phyloP scores from a whole-genome alignment of 2,329 filamentous ascomycete genomes.

The Penicillium corylophilum region DNA sequence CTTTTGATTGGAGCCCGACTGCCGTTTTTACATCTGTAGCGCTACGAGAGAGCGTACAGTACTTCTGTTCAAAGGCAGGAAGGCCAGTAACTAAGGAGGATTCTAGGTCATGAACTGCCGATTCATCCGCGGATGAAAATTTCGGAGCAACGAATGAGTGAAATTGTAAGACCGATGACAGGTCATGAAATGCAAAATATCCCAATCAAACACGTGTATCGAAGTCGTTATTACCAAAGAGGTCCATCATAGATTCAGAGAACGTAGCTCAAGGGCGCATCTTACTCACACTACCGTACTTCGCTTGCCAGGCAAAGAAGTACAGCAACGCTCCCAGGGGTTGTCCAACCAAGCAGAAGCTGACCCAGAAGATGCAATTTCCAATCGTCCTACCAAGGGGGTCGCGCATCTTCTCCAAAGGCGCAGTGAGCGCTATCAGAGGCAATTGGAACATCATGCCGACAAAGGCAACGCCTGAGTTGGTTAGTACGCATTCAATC shows the following conservation, averaged over 20 bases:
- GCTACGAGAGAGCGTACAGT: not conserved
- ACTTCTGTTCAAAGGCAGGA: not conserved
- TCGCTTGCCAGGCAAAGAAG: constrained; percentile 98
- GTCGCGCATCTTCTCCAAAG: constrained; percentile 74
- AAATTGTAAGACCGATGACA: not conserved
- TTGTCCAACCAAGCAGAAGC: constrained; percentile 93
- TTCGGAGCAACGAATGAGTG: not conserved
- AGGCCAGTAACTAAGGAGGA: not conserved
- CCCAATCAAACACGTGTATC: not conserved
- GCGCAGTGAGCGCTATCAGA: constrained; percentile 76
- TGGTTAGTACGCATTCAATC: constrained; percentile 7
- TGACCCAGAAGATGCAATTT: constrained; percentile 95
- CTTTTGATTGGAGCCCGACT: not conserved
- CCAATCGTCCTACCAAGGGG: constrained; percentile 76
- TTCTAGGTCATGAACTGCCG: not conserved
- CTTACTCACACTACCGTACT: constrained; percentile 78
- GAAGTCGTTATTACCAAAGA: not conserved
- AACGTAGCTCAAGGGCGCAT: constrained; percentile 14
- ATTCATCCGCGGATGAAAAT: not conserved
- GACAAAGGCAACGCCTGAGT: constrained; percentile 77
- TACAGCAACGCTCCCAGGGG: constrained; percentile 89
- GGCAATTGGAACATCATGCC: constrained; percentile 95
- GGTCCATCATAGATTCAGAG: not conserved
- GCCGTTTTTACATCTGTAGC: not conserved
- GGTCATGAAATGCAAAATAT: not conserved